Base-by-base conservation (phyloP, 2,329 filamentous ascomycete genomes). In the Lomentospora prolificans region DNA sequence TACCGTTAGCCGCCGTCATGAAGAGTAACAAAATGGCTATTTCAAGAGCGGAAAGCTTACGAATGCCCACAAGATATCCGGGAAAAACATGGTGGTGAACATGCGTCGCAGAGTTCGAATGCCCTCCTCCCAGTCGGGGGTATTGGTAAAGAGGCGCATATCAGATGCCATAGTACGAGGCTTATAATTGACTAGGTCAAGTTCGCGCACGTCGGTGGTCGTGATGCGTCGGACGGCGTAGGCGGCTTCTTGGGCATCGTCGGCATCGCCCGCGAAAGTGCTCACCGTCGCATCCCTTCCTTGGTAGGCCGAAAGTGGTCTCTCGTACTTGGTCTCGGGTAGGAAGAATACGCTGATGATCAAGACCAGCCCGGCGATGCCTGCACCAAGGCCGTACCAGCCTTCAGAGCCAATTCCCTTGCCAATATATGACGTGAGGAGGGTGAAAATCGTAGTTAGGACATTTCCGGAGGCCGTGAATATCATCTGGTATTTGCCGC, bases 341-440 rank as follows among this genome's bases (percentile, higher is more conserved):
- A 75, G 64, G 31, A 70, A 67, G 57, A 73, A 64, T 10, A 74
- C 58, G 1, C 69, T 67, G 1, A 70, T 51, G 12, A 74, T 14
- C 2, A 71, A 63, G 3, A 67, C 64, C 0, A 66, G 57, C 3
- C 63, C 70, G 1, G 64, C 60, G 1, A 75, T 58, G 1, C 65
- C 66, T 3, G 66, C 69, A 1, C 70, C 72, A 3, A 75, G 63
- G 1, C 67, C 66, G 46, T 76, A 75, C 73, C 73, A 75, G 48
- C 72, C 69, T 2, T 64, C 58, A 0, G 71, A 67, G 0, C 70
- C 71, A 5, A 75, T 71, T 0, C 65, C 69, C 0, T 61, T 68
- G 2, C 72, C 71, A 39, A 76, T 73, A 2, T 70, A 70, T 4
- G 69, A 69, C 1, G 73, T 71, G 44, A 71, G 70, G 0, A 75